Conservation (phyloP, 192 early-diverging fungal genomes). For the Coemansia sp. region DNA sequence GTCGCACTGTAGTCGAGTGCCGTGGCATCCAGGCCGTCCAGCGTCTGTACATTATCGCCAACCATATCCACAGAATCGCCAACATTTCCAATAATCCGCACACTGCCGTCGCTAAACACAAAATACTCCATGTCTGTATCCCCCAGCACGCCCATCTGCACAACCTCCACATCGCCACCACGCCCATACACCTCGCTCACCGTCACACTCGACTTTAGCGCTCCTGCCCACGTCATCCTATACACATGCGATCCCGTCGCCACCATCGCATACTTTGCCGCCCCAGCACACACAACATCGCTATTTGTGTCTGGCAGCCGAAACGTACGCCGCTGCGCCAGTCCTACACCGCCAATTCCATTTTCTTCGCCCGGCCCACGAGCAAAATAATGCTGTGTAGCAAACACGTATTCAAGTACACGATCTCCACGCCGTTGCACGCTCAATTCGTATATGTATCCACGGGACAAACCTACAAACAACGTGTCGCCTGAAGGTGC, state of each 20-base stretch:
- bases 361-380: conserved; percentile 49
- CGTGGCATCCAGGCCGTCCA: conserved; percentile 7
- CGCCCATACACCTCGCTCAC: conserved; percentile 21
- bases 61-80: neutral
- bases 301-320: conserved; percentile 20
- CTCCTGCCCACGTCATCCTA: conserved; percentile 31
- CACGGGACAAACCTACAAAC: conserved; percentile 28
- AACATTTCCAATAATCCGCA: neutral
- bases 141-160: neutral
- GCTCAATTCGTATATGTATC: conserved; percentile 36
- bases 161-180: neutral
- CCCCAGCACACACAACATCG: conserved; percentile 24
- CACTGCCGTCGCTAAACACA: neutral
- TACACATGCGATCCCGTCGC: conserved; percentile 27
- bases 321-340: conserved; percentile 41
- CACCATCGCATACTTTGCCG: conserved; percentile 19
- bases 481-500: conserved; percentile 8
- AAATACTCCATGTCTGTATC: neutral
- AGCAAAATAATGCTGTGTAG: conserved; percentile 43
- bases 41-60: neutral
- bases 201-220: conserved; percentile 10
- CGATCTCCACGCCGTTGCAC: conserved; percentile 23
- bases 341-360: conserved; percentile 23
- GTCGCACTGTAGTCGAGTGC: conserved; percentile 20
- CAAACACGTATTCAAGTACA: conserved; percentile 42